Evolutionary conservation across 345 rosid species (phyloP), one percentile per base, ranked within the genome.

Genomic region (Cardiospermum halicacabum): DNA sequence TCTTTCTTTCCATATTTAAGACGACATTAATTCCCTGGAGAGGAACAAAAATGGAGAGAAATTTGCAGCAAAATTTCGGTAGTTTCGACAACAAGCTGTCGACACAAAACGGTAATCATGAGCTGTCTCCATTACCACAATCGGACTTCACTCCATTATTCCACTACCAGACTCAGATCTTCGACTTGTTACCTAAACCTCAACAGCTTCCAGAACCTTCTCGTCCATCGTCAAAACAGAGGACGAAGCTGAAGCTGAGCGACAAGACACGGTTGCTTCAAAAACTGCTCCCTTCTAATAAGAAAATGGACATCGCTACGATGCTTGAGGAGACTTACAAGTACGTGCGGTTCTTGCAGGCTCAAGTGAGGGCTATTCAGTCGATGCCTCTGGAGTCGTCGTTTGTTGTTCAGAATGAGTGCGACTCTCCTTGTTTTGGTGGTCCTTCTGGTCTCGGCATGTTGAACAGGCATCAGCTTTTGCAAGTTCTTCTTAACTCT

Each of bases 271-370:
- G 78, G 43, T 59, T 70, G 15, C 37, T 90, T 48, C 84, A 80
- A 54, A 85, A 84, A 55, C 77, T 90, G 13, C 76, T 90, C 86
- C 94, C 88, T 3, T 72, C 80, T 81, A 78, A 80, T 30, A 74
- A 56, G 59, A 85, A 76, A 67, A 79, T 83, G 92, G 82, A 77
- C 64, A 72, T 61, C 0, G 80, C 80, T 0, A 75, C 74, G 45
- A 39, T 77, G 72, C 82, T 88, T 0, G 85, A 80, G 42, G 89
- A 91, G 76, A 81, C 89, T 9, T 58, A 65, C 50, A 86, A 75
- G 75, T 88, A 88, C 74, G 71, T 91, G 16, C 70, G 24, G 18
- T 86, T 77, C 69, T 79, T 88, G 22, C 83, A 85, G 30, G 78
- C 89, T 21, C 97, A 86, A 56, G 71, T 86, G 28, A 60, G 58